Conservation (phyloP, 139 green algal genomes). For the Closterium sp. region DNA sequence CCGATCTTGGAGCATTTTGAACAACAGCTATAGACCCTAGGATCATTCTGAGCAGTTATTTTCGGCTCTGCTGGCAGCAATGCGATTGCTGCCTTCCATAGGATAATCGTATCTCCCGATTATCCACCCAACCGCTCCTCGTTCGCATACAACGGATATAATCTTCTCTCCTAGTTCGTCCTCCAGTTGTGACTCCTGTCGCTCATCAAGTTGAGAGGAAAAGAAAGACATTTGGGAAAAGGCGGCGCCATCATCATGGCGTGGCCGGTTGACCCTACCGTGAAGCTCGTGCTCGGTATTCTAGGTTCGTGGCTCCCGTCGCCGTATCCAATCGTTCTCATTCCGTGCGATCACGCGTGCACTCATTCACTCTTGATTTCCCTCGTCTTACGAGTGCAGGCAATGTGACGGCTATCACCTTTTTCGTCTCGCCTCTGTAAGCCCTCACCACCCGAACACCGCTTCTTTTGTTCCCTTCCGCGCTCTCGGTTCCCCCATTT, state of each 20-base stretch:
- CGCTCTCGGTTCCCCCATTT: not conserved
- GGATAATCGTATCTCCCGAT: too few species aligned
- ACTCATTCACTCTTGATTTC: not conserved
- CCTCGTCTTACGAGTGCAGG: not conserved
- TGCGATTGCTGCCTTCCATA: too few species aligned
- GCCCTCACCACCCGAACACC: not conserved
- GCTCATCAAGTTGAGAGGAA: too few species aligned
- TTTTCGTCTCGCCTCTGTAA: conserved; percentile 21
- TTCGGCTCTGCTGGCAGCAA: too few species aligned
- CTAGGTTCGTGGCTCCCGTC: not conserved
- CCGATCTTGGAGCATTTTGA: too few species aligned
- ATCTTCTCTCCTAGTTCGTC: too few species aligned
- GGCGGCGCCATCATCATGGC: conserved; percentile 1
- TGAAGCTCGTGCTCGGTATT: conserved; percentile 23
- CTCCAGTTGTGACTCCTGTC: too few species aligned
- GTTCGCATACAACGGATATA: too few species aligned
- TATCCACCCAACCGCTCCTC: too few species aligned
- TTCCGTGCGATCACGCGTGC: not conserved
- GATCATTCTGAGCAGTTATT: too few species aligned
- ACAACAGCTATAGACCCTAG: too few species aligned
- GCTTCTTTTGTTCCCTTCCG: not conserved
- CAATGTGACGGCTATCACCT: conserved; percentile 9
- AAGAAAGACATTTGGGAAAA: too few species aligned
- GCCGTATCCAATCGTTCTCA: not conserved
- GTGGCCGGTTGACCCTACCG: not conserved